These are phyloP conservation scores for Xylaria hypoxylon DNA, from an alignment of 2,329 filamentous ascomycete genomes.

Conservation along the genomic window DNA sequence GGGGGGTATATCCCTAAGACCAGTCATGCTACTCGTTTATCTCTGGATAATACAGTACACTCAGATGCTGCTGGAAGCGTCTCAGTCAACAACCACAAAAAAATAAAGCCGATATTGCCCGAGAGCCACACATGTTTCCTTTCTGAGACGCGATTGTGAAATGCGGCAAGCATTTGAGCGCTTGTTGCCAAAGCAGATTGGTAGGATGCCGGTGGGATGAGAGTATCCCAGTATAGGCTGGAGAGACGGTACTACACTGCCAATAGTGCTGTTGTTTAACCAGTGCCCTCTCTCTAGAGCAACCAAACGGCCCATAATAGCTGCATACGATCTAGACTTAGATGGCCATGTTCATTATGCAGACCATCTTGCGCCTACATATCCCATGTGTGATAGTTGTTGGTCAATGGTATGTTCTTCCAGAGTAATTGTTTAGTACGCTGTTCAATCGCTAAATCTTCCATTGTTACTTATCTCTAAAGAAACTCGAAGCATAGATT, in stretches of 20 bases:
- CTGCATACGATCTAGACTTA: constrained; percentile 29
- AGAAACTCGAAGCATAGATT: neutral
- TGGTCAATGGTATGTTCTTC: constrained; percentile 17
- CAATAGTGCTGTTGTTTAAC: constrained; percentile 31
- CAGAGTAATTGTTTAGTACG: constrained; percentile 24
- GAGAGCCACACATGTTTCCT: constrained; percentile 23
- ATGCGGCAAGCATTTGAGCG: neutral
- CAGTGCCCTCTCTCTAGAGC: constrained; percentile 13
- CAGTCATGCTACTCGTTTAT: constrained; percentile 22
- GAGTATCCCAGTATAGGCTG: constrained; percentile 1
- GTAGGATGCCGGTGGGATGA: neutral
- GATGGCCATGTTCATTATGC: constrained; percentile 20
- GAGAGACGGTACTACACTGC: constrained; percentile 15
- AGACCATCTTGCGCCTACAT: constrained; percentile 34
- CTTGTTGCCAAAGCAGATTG: neutral
- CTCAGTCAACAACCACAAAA: constrained; percentile 24
- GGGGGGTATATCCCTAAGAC: constrained; percentile 6
- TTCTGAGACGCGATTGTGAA: constrained; percentile 24
- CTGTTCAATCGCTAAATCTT: neutral
- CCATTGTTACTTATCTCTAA: neutral
- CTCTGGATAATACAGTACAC: constrained; percentile 26
- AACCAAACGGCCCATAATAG: constrained; percentile 25
- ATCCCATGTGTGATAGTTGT: constrained; percentile 9
- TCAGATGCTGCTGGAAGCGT: constrained; percentile 7
- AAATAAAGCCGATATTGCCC: constrained; percentile 41